Base-by-base conservation (phyloP, 805 yeast species). In the Saturnispora saitoi region DNA sequence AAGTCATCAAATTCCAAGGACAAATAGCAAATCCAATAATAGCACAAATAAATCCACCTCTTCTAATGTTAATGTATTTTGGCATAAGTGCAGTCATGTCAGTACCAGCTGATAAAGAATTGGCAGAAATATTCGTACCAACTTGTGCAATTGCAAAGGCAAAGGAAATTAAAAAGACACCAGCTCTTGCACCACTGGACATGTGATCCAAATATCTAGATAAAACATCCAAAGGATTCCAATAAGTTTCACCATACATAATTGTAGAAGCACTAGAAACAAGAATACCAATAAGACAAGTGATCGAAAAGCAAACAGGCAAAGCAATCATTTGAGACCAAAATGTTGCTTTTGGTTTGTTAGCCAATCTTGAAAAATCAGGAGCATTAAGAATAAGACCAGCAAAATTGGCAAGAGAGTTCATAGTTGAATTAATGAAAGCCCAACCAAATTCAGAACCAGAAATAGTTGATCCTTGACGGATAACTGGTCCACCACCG, bases 331-430 rank as follows among this genome's bases (percentile, higher is more conserved):
- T 59, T 63, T 81, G 88, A 2, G 87, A 74, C 64, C 73, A 70
- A n/a, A 70, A 58, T 3, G 82, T 72, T 19, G 77, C 68, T 39
- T 57, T 63, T 45, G 75, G 71, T 20, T 78, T 80, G 54, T 72
- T 75, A 9, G 95, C 84, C 67, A 87, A 83, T 65, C 96, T 78
- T 24, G 95, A 75, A 65, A 88, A 88, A 70, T 88, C 96, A 1
- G 96, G 95, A 14, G 93, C 86, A 67, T 88, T 88, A 47, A 84
- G 76, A 59, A 89, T 84, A 58, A 88, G 73, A n/a, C 96, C 84
- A 4, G 95, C 93, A 60, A 88, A 88, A 67, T 87, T 88, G 26
- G 95, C 86, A 53, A 88, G 68, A 19, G 89, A 75, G 66, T 81
- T 83, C 95, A 89, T 85, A 30, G 81, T 72, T 4, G 91, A 78